These are phyloP conservation scores for Irpex lacteus DNA, from an alignment of 1,284 basidiomycete species.

Conservation along the genomic window DNA sequence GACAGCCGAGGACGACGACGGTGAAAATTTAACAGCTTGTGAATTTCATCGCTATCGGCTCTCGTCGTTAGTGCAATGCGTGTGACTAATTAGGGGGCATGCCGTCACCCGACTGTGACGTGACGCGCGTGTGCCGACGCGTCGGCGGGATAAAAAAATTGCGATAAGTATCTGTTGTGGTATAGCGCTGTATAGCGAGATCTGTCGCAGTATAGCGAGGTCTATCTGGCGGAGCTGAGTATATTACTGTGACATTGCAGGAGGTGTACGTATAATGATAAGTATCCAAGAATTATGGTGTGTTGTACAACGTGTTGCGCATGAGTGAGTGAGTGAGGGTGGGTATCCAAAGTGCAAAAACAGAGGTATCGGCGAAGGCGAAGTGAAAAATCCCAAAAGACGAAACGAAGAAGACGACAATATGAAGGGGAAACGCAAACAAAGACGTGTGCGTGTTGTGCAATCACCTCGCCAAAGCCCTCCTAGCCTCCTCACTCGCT, in stretches of 20 bases:
- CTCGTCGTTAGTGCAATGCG: background rate
- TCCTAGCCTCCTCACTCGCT: constrained; percentile 51
- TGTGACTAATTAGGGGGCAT: background rate
- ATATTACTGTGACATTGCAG: background rate
- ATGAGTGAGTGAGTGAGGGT: too few species aligned
- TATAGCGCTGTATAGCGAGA: background rate
- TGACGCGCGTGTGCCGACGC: background rate
- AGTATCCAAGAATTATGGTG: too few species aligned
- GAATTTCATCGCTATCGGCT: background rate
- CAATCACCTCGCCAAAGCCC: constrained; percentile 41
- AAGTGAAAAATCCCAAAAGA: background rate
- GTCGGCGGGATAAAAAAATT: background rate
- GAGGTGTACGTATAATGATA: too few species aligned
- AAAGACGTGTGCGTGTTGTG: background rate
- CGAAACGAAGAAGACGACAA: background rate
- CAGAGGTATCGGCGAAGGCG: too few species aligned
- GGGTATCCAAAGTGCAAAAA: too few species aligned
- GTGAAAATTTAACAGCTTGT: background rate
- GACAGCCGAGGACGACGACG: background rate
- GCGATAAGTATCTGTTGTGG: background rate
- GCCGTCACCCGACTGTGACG: background rate
- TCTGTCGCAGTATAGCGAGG: background rate
- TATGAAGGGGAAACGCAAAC: background rate
- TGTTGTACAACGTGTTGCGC: too few species aligned
- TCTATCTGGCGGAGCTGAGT: background rate